A percentile compares a stretch with the other conserved stretches of the same genome.
These are phyloP conservation scores for Linum usitatissimum DNA, from an alignment of 345 rosid species.

Conservation along the genomic window DNA sequence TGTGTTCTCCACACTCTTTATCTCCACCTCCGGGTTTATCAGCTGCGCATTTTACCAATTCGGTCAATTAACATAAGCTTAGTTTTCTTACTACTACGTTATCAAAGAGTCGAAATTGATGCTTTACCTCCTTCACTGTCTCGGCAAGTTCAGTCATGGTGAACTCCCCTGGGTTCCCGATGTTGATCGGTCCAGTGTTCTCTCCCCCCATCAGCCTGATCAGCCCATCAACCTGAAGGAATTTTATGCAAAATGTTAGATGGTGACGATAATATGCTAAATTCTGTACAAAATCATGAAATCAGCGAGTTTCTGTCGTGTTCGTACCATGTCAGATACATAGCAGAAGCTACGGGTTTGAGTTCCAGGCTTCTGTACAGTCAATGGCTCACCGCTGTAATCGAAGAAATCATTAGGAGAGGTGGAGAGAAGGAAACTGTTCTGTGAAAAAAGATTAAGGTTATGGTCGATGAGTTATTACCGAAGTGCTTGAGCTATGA, in stretches of 20 bases:
- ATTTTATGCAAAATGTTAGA: background rate
- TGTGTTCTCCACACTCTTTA: constrained; percentile 80
- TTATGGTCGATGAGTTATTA: constrained; percentile 14
- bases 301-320: background rate
- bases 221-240: constrained; percentile 73
- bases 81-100: too few species aligned
- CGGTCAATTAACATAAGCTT: background rate
- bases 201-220: constrained; percentile 94
- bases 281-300: too few species aligned
- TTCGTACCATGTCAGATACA: constrained; percentile 81
- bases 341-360: constrained; percentile 98
- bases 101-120: background rate
- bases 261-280: too few species aligned
- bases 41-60: constrained; percentile 27
- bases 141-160: constrained; percentile 88
- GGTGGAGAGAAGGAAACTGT: background rate
- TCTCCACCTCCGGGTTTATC: constrained; percentile 67
- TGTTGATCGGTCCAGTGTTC: constrained; percentile 89
- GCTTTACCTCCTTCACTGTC: constrained; percentile 73
- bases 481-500: constrained; percentile 98
- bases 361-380: constrained; percentile 91
- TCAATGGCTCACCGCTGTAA: constrained; percentile 71
- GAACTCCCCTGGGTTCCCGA: constrained; percentile 96
- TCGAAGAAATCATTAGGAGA: background rate
- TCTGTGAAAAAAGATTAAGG: background rate